phyloP scores from a whole-genome alignment of 495 filamentous ascomycete species.

The Penicillium canescens region DNA sequence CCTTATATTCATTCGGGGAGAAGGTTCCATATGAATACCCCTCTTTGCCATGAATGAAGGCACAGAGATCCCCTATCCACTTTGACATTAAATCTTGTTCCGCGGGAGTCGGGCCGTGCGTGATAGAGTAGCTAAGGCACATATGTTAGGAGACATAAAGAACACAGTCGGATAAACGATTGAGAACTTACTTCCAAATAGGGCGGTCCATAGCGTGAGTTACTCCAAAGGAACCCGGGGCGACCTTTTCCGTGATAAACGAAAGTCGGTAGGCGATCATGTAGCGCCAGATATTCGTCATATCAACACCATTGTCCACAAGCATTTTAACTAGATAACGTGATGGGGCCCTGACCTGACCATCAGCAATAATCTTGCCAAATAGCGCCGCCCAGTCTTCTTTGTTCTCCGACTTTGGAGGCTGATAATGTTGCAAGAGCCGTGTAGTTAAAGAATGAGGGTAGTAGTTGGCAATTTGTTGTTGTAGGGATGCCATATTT shows the following conservation, averaged over 20 bases:
- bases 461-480: constrained; percentile 48
- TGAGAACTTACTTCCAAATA: constrained; percentile 27
- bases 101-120: constrained; percentile 21
- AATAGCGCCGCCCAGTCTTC: constrained; percentile 45
- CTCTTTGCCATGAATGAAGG: constrained; percentile 23
- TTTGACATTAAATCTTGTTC: constrained; percentile 23
- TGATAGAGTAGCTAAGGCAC: constrained; percentile 23
- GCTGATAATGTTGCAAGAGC: constrained; percentile 37
- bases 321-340: constrained; percentile 26
- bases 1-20: constrained; percentile 24
- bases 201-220: constrained; percentile 30
- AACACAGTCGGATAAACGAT: background rate
- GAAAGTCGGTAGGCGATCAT: constrained; percentile 26
- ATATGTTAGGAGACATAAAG: background rate
- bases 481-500: constrained; percentile 31
- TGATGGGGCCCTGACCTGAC: constrained; percentile 41
- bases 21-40: constrained; percentile 18
- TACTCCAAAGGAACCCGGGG: constrained; percentile 21
- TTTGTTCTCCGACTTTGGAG: constrained; percentile 18
- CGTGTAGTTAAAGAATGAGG: constrained; percentile 32
- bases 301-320: constrained; percentile 16
- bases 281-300: constrained; percentile 29
- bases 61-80: constrained; percentile 26
- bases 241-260: constrained; percentile 27
- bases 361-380: constrained; percentile 48